Evolutionary conservation across 1,139 yeast species (phyloP), one percentile per base, ranked within the genome.

Genomic region (Sugiyamaella castrensis): DNA sequence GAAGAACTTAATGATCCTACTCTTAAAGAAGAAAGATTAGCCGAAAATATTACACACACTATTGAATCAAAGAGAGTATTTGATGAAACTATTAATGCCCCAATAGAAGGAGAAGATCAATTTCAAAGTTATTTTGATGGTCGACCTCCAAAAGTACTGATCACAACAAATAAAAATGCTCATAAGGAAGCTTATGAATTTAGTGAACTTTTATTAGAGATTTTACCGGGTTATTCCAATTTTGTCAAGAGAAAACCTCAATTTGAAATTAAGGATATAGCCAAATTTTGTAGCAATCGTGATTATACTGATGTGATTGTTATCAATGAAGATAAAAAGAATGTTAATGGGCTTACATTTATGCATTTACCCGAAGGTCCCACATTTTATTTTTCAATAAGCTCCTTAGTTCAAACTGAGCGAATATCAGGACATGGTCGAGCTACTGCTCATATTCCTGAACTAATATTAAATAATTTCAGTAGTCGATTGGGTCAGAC

Each of bases 341-440:
- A 77, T 56, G 95, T 92, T 42, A 91, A 87, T 45, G 98, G 98
- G 3, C 70, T 94, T 53, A 88, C 98, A 1, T 85, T 94, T 63
- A 84, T 92, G 54, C 96, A 91, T 70, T 75, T 92, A 54, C 98
- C 98, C 6, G 87, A 77, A 44, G 98, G 98, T 0, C 98, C 98
- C 31, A 84, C 97, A 0, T 88, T 88, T 64, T 91, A 92, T 70
- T 92, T 92, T 62, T 83, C 92, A 15, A 73, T 92, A 10, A 74
- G 91, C n/a, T 87, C 96, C 5, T 74, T 87, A 45, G 79, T 80
- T 19, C 74, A 79, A 42, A 58, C 64, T 10, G 66, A 64, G 31
- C 51, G 57, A 56, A 87, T 92, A 50, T 68, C 73, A 15, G 96
- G 96, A 11, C 98, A 92, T 62, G 98, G 98, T 51, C 77, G 83